Percentiles rank a stretch among this genome's conserved stretches.
Conservation (phyloP, 1,139 yeast species). For the Candida sanyaensis region DNA sequence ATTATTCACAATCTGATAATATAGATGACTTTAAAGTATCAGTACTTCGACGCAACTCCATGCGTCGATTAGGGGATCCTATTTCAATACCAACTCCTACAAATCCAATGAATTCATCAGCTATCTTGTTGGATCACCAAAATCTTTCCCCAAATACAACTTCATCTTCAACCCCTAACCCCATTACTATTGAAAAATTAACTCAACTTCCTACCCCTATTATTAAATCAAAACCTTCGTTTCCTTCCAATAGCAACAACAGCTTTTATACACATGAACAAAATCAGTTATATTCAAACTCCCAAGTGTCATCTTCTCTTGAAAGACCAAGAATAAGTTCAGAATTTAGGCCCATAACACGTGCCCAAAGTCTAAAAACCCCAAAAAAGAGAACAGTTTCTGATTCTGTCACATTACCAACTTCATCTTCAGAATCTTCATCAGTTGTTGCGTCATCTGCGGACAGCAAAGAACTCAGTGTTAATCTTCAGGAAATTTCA, state of each 20-base stretch:
- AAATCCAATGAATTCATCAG: background rate
- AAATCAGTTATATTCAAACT: background rate
- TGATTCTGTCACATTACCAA: slow-evolving; percentile 20
- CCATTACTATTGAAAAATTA: slow-evolving; percentile 44
- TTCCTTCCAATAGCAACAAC: slow-evolving; percentile 11
- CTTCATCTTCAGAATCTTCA: slow-evolving; percentile 7
- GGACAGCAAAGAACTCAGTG: slow-evolving; percentile 6
- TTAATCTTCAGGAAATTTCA: background rate
- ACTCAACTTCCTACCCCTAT: slow-evolving; percentile 50
- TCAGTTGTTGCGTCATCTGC: background rate
- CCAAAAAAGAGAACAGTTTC: slow-evolving; percentile 23
- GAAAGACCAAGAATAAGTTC: slow-evolving; percentile 27
- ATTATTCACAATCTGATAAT: background rate
- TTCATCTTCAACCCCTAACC: background rate
- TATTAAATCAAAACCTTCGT: slow-evolving; percentile 42
- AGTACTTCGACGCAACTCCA: slow-evolving; percentile 2
- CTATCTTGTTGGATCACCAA: background rate
- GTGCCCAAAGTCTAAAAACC: slow-evolving; percentile 20
- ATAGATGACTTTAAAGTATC: background rate
- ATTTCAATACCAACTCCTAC: background rate
- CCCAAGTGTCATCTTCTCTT: slow-evolving; percentile 1
- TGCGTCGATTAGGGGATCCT: slow-evolving; percentile 1
- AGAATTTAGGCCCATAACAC: slow-evolving; percentile 36
- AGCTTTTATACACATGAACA: slow-evolving; percentile 2
- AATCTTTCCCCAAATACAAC: background rate